Evolutionary conservation across 2,329 filamentous ascomycete genomes (phyloP).

Genomic region (Stromatinia cepivora): DNA sequence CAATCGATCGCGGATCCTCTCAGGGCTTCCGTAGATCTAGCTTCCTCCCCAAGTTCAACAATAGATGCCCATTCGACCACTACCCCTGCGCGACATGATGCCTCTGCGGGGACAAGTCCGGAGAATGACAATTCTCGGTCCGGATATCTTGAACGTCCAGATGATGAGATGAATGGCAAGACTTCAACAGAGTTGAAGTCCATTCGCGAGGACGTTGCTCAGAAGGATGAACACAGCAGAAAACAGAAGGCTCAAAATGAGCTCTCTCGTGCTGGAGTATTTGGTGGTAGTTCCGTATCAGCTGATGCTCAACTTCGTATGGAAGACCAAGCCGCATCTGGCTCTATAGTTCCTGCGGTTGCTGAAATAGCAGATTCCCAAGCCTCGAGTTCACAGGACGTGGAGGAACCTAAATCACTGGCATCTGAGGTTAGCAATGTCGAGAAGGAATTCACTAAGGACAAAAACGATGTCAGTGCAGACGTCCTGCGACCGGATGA

Average conservation of each 20-base stretch:
- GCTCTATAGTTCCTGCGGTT: constrained; percentile 35
- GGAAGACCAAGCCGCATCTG: constrained; percentile 48
- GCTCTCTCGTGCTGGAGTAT: constrained; percentile 44
- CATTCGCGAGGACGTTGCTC: constrained; percentile 38
- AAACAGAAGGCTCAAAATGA: constrained; percentile 35
- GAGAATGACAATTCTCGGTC: constrained; percentile 65
- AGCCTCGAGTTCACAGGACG: constrained; percentile 16
- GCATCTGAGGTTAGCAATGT: constrained; percentile 9
- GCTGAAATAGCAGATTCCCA: constrained; percentile 17
- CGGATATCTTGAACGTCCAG: constrained; percentile 48
- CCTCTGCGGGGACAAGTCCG: constrained; percentile 72
- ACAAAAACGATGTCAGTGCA: not conserved
- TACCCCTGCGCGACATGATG: constrained; percentile 67
- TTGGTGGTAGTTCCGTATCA: constrained; percentile 47
- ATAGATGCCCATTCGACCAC: constrained; percentile 67
- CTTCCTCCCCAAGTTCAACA: constrained; percentile 64
- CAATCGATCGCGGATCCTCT: constrained; percentile 42
- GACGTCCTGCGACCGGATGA: constrained; percentile 6
- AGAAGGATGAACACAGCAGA: constrained; percentile 41
- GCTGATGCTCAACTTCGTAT: constrained; percentile 60
- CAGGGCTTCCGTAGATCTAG: constrained; percentile 46
- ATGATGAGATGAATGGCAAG: constrained; percentile 47
- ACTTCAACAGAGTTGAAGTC: constrained; percentile 40
- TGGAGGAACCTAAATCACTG: not conserved
- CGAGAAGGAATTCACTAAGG: constrained; percentile 3